Evolutionary conservation across 257 asterid species (phyloP).

Genomic region (Solanum pimpinellifolium): DNA sequence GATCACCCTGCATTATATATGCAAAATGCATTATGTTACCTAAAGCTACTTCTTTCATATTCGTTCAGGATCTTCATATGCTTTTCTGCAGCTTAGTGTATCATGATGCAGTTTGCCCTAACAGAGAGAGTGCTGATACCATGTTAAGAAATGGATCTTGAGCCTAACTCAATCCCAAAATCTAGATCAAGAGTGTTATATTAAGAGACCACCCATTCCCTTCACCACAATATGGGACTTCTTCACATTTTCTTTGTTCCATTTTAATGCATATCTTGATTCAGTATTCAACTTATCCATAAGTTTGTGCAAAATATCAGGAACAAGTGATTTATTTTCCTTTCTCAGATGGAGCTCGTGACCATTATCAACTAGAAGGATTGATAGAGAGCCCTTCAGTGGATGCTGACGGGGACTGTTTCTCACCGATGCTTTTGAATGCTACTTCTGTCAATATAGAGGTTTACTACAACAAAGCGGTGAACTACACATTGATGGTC

Average conservation of each 20-base stretch:
- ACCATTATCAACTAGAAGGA: conserved; percentile 77
- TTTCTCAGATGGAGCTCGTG: conserved; percentile 68
- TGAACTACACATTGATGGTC: conserved; percentile 95
- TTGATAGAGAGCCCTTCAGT: conserved; percentile 94
- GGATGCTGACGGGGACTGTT: conserved; percentile 94
- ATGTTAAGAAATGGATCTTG: neutral
- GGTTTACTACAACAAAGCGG: conserved; percentile 90
- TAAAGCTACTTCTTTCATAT: neutral
- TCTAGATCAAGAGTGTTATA: neutral
- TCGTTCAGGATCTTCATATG: neutral
- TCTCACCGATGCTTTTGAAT: conserved; percentile 83
- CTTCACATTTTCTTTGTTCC: neutral
- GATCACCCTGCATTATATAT: neutral
- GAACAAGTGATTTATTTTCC: conserved; percentile 1
- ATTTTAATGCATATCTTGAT: neutral
- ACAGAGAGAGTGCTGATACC: neutral
- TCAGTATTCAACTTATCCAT: neutral
- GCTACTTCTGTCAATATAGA: conserved; percentile 87
- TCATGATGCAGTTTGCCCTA: neutral
- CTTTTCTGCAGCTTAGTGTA: neutral
- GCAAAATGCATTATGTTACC: neutral
- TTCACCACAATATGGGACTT: neutral
- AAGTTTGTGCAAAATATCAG: neutral
- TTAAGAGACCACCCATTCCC: neutral
- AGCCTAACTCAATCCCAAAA: neutral